These are phyloP conservation scores for Rhizopus arrhizus DNA, from an alignment of 371 early-diverging fungal species.

Conservation along the genomic window DNA sequence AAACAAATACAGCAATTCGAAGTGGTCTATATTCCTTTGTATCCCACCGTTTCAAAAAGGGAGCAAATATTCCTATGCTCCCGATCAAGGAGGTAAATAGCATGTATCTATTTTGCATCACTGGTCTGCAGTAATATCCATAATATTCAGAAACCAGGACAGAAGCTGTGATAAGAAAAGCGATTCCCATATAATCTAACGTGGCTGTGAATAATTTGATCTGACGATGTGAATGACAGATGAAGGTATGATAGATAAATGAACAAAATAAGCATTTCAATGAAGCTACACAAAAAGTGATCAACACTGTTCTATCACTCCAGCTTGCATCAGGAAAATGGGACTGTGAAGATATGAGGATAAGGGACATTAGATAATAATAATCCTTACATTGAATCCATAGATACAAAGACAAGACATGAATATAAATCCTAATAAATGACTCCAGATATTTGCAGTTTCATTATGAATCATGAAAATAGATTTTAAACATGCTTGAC, in stretches of 20 bases:
- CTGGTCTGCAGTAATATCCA: conserved; percentile 64
- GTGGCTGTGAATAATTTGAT: conserved; percentile 69
- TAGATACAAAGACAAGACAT: conserved; percentile 58
- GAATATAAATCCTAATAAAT: conserved; percentile 64
- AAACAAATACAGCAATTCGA: conserved; percentile 56
- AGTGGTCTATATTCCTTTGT: conserved; percentile 42
- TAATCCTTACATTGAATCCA: conserved; percentile 47
- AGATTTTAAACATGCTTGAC: conserved; percentile 56
- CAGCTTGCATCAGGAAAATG: conserved; percentile 56
- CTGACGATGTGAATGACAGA: conserved; percentile 58
- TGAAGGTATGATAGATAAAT: conserved; percentile 72
- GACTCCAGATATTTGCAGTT: conserved; percentile 75
- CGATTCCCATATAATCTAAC: conserved; percentile 73
- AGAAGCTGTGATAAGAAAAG: conserved; percentile 68
- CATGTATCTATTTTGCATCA: conserved; percentile 51
- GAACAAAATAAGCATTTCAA: conserved; percentile 70
- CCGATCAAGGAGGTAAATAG: conserved; percentile 55
- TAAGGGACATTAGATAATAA: no score
- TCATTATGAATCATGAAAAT: conserved; percentile 74
- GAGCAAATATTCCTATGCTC: conserved; percentile 49
- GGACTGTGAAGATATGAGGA: conserved; percentile 20
- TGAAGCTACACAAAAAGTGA: conserved; percentile 64
- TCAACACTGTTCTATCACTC: conserved; percentile 56
- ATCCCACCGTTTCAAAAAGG: conserved; percentile 55
- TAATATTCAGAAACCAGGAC: conserved; percentile 64